Percentiles rank a stretch among this genome's conserved stretches.
These are phyloP conservation scores for Suhomyces emberorum DNA, from an alignment of 805 yeast genomes.

Conservation along the genomic window DNA sequence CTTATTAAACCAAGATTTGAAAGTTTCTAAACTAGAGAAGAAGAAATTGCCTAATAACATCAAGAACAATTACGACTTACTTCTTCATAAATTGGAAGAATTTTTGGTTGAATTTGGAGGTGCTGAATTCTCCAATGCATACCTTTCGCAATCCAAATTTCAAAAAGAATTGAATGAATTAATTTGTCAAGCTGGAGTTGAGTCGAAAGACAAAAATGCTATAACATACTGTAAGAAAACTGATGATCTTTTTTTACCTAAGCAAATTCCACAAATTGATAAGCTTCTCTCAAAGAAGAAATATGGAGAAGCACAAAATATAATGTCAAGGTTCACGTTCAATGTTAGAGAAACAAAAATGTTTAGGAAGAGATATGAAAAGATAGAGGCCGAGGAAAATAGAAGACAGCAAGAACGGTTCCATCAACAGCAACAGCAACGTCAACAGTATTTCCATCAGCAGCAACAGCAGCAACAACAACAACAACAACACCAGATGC, in stretches of 20 bases:
- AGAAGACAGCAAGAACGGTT: slow-evolving; percentile 35
- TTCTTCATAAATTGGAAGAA: slow-evolving; percentile 32
- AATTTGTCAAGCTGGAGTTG: slow-evolving; percentile 39
- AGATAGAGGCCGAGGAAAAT: slow-evolving; percentile 22
- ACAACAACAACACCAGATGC: slow-evolving; percentile 27
- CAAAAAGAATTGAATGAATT: slow-evolving; percentile 33
- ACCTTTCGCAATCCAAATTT: slow-evolving; percentile 13
- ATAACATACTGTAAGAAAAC: slow-evolving; percentile 21
- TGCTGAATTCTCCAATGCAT: neutral
- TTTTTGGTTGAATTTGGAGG: slow-evolving; percentile 22
- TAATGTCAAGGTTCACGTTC: slow-evolving; percentile 30
- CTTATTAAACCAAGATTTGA: slow-evolving; percentile 25
- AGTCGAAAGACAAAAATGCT: slow-evolving; percentile 20
- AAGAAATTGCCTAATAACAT: slow-evolving; percentile 25
- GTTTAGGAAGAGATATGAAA: slow-evolving; percentile 30
- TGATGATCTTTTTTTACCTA: slow-evolving; percentile 37
- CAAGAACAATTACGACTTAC: slow-evolving; percentile 41
- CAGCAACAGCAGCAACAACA: slow-evolving; percentile 39
- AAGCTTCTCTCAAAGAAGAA: slow-evolving; percentile 29
- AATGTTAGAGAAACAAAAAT: slow-evolving; percentile 39
- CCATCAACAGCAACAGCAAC: slow-evolving; percentile 35
- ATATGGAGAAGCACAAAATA: slow-evolving; percentile 36
- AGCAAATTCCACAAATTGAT: slow-evolving; percentile 33
- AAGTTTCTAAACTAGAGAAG: slow-evolving; percentile 26
- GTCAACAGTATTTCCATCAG: slow-evolving; percentile 47